Base-by-base conservation (phyloP, 1,284 basidiomycete genomes). In the Lignosus rhinocerotis region DNA sequence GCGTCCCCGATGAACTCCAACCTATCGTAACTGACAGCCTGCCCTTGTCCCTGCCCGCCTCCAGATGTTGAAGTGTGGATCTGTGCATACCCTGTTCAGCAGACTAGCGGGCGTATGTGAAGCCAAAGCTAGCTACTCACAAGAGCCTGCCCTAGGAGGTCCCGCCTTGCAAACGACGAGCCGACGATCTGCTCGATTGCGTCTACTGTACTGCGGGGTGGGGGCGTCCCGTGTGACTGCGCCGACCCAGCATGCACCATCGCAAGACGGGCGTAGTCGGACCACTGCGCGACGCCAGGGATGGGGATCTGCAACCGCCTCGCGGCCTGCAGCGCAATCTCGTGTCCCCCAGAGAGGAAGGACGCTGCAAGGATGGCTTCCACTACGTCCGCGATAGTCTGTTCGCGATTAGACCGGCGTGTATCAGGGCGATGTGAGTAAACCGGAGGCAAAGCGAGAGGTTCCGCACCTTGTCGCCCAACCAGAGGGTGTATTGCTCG, bases 1-100 rank as follows among this genome's bases (percentile, higher is more conserved):
- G 88, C 87, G 72, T 94, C 92, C 10, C 92, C 92, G 46, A 93
- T 76, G 68, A 92, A 94, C 70, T 93, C 91, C 25, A 93, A 77
- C 50, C 89, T 78, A 67, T 93, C 87, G 64, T 88, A 89, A 36
- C 80, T 82, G 14, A 78, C 81, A 49, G 78, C 75, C 55, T 84
- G 80, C 49, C 76, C 76, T 4, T 78, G 80, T 63, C 82, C 55
- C 55, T 84, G 80, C 49, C 76, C 76, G 4, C 78, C 80, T 64
- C 82, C 55, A 21, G 56, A 79, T 46, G 82, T 75, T 0, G 86
- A 87, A 4, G 80, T 73, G 70, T 92, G 88, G 0, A 86, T 88
- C 88, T 90, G 58, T 17, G 46, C 3, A 6, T 9, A 19, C 32
- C 3, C 32, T 17, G 25, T 3, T 47, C 19, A 39, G 42, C 33